Base-by-base conservation (phyloP, 169 alveolate species). In the Eimeria sp. region DNA sequence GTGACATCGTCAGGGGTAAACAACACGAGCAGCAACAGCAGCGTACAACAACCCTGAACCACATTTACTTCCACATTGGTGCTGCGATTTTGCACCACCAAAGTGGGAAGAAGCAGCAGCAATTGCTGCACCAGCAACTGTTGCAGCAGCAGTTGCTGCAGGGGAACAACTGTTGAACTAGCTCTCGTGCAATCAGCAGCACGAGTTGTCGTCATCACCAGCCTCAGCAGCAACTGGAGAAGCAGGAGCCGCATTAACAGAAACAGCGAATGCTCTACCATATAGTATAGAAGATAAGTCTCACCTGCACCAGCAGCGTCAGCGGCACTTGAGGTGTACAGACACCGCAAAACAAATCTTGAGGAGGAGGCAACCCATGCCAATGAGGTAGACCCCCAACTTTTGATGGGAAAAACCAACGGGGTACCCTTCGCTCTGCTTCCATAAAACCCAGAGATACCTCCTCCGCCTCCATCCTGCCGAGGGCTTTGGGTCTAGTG, bases 321-420 rank as follows among this genome's bases (percentile, higher is more conserved):
- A 54, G 75, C 0, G 82, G 82, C 27, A 73, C 84, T 30, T 89
- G 84, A 27, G 70, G 89, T 30, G 34, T 20, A 58, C 95, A 89
- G 5, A 54, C 57, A 16, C n/a, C 30, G 88, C 95, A 89, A 13
- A 47, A n/a, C 43, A 89, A 51, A 45, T 70, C 18, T 11, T 16
- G 18, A 96, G 97, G 65, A 95, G 97, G 73, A 67, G 93, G 34
- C 94, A 89, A 49, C 95, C 97, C 89, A 30, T 82, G 96, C 97
- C 97, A 96, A 27, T 95, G 96, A 10, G 97, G 97, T 57, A 54
- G 80, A 20, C 97, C 97, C 34, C 97, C 97, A 18, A 95, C 94
- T 43, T 96, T 96, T 70, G 97, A 96, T 6, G 97, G 97, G 78
- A 96, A 96, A 73, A 61, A 84, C 95, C 95, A 89, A 1, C 95